Evolutionary conservation across 2,329 filamentous ascomycete genomes (phyloP), one percentile per base, ranked within the genome.

Genomic region (Aureobasidium melanogenum): DNA sequence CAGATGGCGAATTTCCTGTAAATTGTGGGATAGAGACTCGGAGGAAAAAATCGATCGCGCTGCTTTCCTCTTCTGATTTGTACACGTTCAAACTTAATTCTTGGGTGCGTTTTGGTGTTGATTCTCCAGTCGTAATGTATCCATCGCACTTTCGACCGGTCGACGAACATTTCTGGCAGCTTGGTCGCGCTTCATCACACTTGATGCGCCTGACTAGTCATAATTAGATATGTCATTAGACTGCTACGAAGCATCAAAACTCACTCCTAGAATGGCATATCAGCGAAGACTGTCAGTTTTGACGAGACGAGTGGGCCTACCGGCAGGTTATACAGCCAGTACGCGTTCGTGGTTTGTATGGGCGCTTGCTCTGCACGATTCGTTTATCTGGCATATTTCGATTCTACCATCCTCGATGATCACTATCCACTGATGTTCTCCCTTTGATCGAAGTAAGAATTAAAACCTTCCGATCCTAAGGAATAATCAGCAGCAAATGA

Each of bases 101-200:
- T 32, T 39, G 51, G n/a, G 19, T 9, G 26, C 9, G 38, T 6
- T 38, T 32, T 19, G 51, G 51, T 7, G 38, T 43, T 15, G 51
- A 30, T 32, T 24, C 24, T 55, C 10, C 15, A 30, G 38, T 17
- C 9, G 7, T 17, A n/a, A 58, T 65, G 55, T 85, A 84, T 61
- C 82, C 82, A 67, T 84, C 82, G 66, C 82, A 84, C 64, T 76
- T 78, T 55, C 82, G 76, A 17, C 82, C 81, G 3, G 82, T 83
- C 59, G 78, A 81, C 36, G 75, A 76, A 66, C 82, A 84, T 62
- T 80, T 77, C 38, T 76, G 69, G 64, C 82, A 85, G 43, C 70
- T 72, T 1, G 82, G 82, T 61, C 80, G 82, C 22, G 70, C 72
- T 70, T 84, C 82, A 64, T 83, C 81, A 67, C 82, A 84, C 68